Base-by-base conservation (phyloP, 306 rosid species). In the Amphicarpaea edgeworthii region DNA sequence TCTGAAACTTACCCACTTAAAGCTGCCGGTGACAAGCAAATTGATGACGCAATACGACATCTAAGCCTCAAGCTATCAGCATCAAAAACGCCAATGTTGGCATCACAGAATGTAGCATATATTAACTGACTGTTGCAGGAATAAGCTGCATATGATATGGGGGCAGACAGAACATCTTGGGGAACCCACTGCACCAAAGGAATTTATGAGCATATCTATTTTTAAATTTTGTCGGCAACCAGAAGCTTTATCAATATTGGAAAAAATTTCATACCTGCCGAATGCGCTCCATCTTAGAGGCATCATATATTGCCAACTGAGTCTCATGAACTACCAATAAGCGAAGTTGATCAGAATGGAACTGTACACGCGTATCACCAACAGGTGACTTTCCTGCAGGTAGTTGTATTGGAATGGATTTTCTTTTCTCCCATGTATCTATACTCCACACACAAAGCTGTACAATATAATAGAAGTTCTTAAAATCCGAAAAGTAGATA, bases 371-470 rank as follows among this genome's bases (percentile, higher is more conserved):
- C 59, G 97, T 91, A 55, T 87, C 96, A 57, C 98, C 91, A 15
- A 60, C 86, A 51, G 90, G 83, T 10, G 93, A 72, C 92, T 88
- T 93, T 77, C 93, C 97, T 15, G 82, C 84, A 5, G 93, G 90
- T 54, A 90, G 60, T 58, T 86, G 96, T 70, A 91, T 77, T 66
- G 90, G 66, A 43, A 88, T 69, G 23, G 89, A 85, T 76, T 91
- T 90, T 77, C 96, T 88, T 89, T 91, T 93, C 90, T 91, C 98
- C 98, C 98, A 93, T 38, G 92, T 79, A 84, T 91, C 97, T 82
- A 93, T 90, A 87, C 86, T 91, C 96, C 97, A 91, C 69, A 90
- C 80, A 60, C 93, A 91, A 4, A 93, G 85, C 98, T 93, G 90
- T 79, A 79, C 50, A 75, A 76, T 15, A 51, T 75, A 73, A 80